Base-by-base conservation (phyloP, 352 stramenopile genomes). In the Phytophthora tentaculata region DNA sequence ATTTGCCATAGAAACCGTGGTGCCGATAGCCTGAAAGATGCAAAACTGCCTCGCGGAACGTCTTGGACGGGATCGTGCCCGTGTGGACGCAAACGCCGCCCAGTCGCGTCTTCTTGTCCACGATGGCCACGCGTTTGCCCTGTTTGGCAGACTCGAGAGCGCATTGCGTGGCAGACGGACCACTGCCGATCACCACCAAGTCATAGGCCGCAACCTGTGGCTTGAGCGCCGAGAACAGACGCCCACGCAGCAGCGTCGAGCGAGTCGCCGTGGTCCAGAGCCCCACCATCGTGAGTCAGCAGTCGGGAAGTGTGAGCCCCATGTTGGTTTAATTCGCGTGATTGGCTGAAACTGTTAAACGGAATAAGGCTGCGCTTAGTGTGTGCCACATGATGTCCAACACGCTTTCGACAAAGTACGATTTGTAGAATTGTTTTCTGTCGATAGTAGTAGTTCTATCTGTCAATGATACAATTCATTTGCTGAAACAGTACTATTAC, bases 1-100 rank as follows among this genome's bases (percentile, higher is more conserved):
- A 92, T 71, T 94, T 92, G 66, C 87, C 87, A 57, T 95, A 95
- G 61, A 95, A 95, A 9, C 90, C 87, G 56, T 95, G 88, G 73
- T 97, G 91, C 35, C 90, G 81, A 70, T 93, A 97, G n/a, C 89
- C 91, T 8, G 90, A 95, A 24, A 97, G 78, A 57, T 97, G 90
- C 28, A 97, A 70, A 60, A 97, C 87, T 20, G 91, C 90, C 71
- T 97, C 91, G 20, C 91, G 89, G 72, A 97, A 97, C 7, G 91
- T 97, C 72, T 95, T 95, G 74, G 85, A 94, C 54, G 88, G 87
- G 73, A 95, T 94, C 1, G 88, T 95, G 55, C 88, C 88, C 35
- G 88, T 95, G 75, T 95, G 88, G 32, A 94, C 88, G 56, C 88
- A 95, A 29, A 95, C 88, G 58, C 88, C 88, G 50, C 88, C 88